Conservation (phyloP, 495 filamentous ascomycete species). For the Aspergillus funiculosus region DNA sequence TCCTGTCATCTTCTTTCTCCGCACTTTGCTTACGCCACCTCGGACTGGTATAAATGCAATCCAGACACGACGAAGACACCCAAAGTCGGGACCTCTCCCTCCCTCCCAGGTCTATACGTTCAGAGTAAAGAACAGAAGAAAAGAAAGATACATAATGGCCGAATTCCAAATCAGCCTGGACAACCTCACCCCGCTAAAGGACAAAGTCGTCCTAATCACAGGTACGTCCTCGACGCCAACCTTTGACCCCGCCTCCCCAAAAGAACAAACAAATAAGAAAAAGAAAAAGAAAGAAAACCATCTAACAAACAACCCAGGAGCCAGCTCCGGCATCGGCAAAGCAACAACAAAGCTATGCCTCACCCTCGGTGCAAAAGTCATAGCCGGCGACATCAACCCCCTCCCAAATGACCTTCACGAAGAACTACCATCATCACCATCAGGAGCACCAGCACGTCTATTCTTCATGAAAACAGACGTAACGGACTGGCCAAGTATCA, state of each 20-base stretch:
- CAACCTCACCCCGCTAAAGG: conserved; percentile 30
- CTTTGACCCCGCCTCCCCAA: neutral
- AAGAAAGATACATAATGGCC: conserved; percentile 1
- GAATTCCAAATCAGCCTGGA: conserved; percentile 16
- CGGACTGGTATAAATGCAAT: neutral
- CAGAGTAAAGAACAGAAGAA: too few species aligned
- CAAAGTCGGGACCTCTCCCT: too few species aligned
- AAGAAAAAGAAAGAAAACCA: too few species aligned
- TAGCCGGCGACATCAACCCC: conserved; percentile 37
- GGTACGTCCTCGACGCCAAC: conserved; percentile 25
- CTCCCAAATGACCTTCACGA: conserved; percentile 4
- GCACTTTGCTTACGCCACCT: neutral
- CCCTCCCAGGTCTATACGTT: too few species aligned
- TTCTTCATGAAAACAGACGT: conserved; percentile 38
- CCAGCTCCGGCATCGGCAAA: conserved; percentile 46
- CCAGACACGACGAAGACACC: too few species aligned
- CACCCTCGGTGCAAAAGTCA: conserved; percentile 39
- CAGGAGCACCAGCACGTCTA: conserved; percentile 9
- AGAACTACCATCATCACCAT: neutral
- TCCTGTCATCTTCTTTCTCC: neutral
- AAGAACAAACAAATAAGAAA: neutral
- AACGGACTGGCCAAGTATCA: conserved; percentile 35
- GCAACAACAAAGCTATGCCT: conserved; percentile 43
- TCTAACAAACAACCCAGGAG: conserved; percentile 28
- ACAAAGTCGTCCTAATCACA: conserved; percentile 45